Evolutionary conservation across 2,329 filamentous ascomycete genomes (phyloP), one percentile per base, ranked within the genome.

Genomic region (Xylariaceae sp.): DNA sequence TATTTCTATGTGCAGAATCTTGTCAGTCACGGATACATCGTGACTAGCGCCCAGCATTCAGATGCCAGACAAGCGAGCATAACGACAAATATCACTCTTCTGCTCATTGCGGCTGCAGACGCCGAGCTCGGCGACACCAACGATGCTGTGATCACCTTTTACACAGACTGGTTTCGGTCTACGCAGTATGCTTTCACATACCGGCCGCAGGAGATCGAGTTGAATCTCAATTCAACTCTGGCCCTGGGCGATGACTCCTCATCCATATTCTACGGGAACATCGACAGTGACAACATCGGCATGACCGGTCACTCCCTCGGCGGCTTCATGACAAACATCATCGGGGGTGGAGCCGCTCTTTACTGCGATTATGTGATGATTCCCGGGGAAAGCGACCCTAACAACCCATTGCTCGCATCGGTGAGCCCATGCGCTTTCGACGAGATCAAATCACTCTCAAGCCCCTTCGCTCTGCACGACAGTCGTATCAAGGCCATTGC

Each of bases 1-100:
- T 55, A 55, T 36, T 55, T 55, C 40, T 55, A 53, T 18, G 36
- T 49, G 9, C 53, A 55, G 45, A 55, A 55, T 30, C 50, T 55
- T 12, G 53, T 45, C 30, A 55, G 53, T 33, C 44, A 50, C 41
- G 53, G 53, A 11, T 55, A 53, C 17, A 35, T 55, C 10, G 53
- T 55, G 11, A 49, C 44, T 7, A 54, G 52, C 19, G 39, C 47
- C 15, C 52, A 53, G 22, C 51, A 53, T 19, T 41, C 48, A 27
- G 51, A 53, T 42, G 51, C 51, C 11, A 44, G 51, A 22, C 41
- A 31, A 17, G 51, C 51, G 36, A 44, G 45, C 17, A 39, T 43
- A 6, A 53, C 51, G 11, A 27, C 45, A n/a, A 47, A 42, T 18
- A 15, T 15, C 7, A 38, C 39, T 12, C 39, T 47, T 15, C 31